Percentiles rank a stretch among this genome's conserved stretches.
Conservation (phyloP, 176 grass and related monocot species). For the Triticum timopheevii region DNA sequence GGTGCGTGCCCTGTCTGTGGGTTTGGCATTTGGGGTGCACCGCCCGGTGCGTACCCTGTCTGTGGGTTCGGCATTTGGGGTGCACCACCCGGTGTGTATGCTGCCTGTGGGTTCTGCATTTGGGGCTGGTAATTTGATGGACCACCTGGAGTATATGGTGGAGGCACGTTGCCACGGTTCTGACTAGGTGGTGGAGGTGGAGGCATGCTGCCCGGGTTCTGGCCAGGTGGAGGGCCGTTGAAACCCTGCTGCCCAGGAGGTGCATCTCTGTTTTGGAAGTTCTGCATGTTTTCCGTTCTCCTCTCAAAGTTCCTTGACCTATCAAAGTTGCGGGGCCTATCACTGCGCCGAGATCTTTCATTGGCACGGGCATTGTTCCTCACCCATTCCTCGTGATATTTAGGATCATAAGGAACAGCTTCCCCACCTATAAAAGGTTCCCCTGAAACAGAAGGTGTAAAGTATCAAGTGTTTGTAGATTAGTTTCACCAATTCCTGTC, state of each 20-base stretch:
- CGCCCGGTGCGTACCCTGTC: slow-evolving; percentile 25
- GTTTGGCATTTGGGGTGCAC: slow-evolving; percentile 19
- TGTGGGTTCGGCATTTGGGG: slow-evolving; percentile 22
- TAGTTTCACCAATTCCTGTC: background rate
- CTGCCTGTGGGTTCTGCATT: slow-evolving; percentile 18
- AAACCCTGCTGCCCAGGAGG: slow-evolving; percentile 51
- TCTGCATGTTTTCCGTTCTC: slow-evolving; percentile 80
- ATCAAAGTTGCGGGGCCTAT: slow-evolving; percentile 87
- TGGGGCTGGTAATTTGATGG: background rate
- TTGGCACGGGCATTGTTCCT: slow-evolving; percentile 63
- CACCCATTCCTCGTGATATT: slow-evolving; percentile 72
- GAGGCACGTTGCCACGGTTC: slow-evolving; percentile 40
- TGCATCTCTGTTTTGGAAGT: slow-evolving; percentile 66
- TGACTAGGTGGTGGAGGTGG: slow-evolving; percentile 34
- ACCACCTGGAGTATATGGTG: slow-evolving; percentile 31
- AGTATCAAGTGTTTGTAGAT: slow-evolving; percentile 10
- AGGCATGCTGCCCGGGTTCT: slow-evolving; percentile 36
- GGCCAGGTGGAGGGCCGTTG: slow-evolving; percentile 35
- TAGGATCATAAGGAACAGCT: slow-evolving; percentile 77
- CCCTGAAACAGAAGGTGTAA: slow-evolving; percentile 42
- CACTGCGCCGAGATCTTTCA: slow-evolving; percentile 67
- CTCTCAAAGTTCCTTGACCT: slow-evolving; percentile 94
- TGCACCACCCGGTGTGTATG: slow-evolving; percentile 33
- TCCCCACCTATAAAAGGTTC: slow-evolving; percentile 85
- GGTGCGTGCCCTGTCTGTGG: slow-evolving; percentile 30